A percentile compares a stretch with the other conserved stretches of the same genome.
phyloP scores from a whole-genome alignment of 2,329 filamentous ascomycete genomes.

The Hypomyces perniciosus region DNA sequence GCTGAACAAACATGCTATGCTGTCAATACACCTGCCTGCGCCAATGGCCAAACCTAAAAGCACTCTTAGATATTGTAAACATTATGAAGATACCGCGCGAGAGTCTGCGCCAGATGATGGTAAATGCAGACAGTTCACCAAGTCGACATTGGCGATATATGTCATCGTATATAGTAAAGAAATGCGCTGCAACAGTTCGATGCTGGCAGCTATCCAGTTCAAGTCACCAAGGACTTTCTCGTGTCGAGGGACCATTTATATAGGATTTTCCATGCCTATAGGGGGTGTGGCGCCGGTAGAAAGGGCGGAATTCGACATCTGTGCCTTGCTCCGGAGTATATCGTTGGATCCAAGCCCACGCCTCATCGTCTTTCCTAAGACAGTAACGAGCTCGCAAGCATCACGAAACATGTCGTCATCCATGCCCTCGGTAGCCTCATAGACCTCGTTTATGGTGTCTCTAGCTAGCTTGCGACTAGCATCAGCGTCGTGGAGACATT shows the following conservation, averaged over 20 bases:
- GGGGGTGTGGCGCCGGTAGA: constrained; percentile 20
- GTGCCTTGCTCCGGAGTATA: constrained; percentile 27
- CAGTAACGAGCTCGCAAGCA: constrained; percentile 78
- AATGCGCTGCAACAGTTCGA: no score
- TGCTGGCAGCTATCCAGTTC: no score
- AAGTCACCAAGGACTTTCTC: no score
- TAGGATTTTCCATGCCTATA: constrained; percentile 39
- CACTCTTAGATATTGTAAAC: no score
- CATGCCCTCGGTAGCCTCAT: constrained; percentile 85
- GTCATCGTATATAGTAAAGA: no score
- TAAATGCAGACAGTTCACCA: no score
- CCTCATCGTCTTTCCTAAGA: constrained; percentile 84
- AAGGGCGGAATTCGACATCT: constrained; percentile 23
- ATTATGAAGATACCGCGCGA: no score
- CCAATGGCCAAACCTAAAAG: no score
- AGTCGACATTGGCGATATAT: no score
- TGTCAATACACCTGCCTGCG: no score
- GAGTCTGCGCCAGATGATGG: no score
- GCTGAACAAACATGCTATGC: no score
- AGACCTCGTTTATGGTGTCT: constrained; percentile 81
- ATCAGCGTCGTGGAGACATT: constrained; percentile 79
- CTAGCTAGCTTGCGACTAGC: constrained; percentile 71
- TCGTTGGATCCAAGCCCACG: constrained; percentile 49
- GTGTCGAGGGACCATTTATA: constrained; percentile 21
- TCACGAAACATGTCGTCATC: constrained; percentile 94